These are phyloP conservation scores for Bruguiera sexangula DNA, from an alignment of 345 rosid genomes.

Conservation along the genomic window DNA sequence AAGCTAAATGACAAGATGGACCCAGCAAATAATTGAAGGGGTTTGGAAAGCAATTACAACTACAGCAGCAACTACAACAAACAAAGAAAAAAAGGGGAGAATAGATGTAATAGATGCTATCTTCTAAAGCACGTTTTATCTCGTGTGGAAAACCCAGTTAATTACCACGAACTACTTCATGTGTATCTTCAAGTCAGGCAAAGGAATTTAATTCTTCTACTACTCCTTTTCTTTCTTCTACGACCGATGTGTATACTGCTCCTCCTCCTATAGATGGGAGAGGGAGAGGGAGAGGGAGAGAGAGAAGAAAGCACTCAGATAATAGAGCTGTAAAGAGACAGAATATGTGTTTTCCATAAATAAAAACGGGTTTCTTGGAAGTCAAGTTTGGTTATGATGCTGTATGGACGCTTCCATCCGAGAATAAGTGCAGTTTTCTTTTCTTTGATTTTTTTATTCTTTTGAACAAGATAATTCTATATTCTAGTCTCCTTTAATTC, in stretches of 20 bases:
- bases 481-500: too few species aligned
- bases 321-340: background rate
- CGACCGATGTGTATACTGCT: background rate
- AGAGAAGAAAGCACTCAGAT: slow-evolving; percentile 14
- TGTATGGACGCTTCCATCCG: slow-evolving; percentile 37
- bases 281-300: slow-evolving; percentile 2
- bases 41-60: background rate
- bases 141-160: background rate
- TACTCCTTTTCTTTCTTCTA: slow-evolving; percentile 9
- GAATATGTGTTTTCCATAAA: slow-evolving; percentile 1
- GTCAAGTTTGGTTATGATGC: slow-evolving; percentile 56
- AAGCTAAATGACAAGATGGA: background rate
- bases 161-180: slow-evolving; percentile 15
- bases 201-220: too few species aligned
- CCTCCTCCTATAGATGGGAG: background rate
- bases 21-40: background rate
- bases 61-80: background rate
- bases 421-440: slow-evolving; percentile 29
- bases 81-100: background rate
- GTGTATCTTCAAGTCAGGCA: slow-evolving; percentile 10
- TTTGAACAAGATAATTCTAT: background rate
- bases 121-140: slow-evolving; percentile 28
- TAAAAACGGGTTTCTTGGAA: slow-evolving; percentile 63
- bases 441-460: background rate
- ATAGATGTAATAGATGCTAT: background rate